Percentiles rank a stretch among this genome's conserved stretches.
Evolutionary conservation across 768 basidiomycete species (phyloP).

Genomic region (Boletales sp.): DNA sequence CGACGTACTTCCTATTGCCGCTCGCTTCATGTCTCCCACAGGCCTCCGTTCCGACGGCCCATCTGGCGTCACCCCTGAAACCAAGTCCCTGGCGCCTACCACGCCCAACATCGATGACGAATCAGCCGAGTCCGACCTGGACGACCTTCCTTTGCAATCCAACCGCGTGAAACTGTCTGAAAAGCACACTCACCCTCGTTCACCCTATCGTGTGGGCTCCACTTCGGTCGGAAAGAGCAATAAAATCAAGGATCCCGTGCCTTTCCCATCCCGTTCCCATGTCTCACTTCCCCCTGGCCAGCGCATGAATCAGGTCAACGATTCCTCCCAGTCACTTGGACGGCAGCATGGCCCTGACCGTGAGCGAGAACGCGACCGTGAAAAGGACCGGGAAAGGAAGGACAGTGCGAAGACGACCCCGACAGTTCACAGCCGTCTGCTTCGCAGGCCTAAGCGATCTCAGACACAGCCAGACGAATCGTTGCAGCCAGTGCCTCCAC

Average conservation of each 20-base stretch:
- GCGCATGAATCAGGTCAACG: constrained; percentile 44
- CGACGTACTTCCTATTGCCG: constrained; percentile 82
- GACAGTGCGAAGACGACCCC: constrained; percentile 36
- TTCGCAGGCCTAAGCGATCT: constrained; percentile 70
- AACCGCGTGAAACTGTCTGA: constrained; percentile 28
- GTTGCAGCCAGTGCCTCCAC: constrained; percentile 58
- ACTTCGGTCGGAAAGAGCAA: constrained; percentile 38
- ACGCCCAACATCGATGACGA: constrained; percentile 70
- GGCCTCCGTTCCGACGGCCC: constrained; percentile 48
- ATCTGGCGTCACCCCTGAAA: constrained; percentile 37
- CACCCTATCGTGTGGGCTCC: constrained; percentile 63
- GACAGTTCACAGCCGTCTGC: constrained; percentile 40
- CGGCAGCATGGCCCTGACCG: constrained; percentile 60
- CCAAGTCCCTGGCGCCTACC: constrained; percentile 44
- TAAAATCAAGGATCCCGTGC: constrained; percentile 49
- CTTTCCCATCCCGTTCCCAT: constrained; percentile 79
- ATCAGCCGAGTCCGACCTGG: constrained; percentile 70
- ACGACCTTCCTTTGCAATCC: constrained; percentile 40
- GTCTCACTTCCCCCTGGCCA: constrained; percentile 69
- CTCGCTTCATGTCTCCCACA: constrained; percentile 80
- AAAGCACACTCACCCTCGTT: constrained; percentile 70
- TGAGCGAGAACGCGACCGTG: constrained; percentile 32
- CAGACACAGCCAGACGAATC: constrained; percentile 47
- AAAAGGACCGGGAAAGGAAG: constrained; percentile 49
- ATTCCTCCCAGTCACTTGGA: constrained; percentile 74